phyloP scores from a whole-genome alignment of 2,329 filamentous ascomycete genomes.

The Calycina marina region DNA sequence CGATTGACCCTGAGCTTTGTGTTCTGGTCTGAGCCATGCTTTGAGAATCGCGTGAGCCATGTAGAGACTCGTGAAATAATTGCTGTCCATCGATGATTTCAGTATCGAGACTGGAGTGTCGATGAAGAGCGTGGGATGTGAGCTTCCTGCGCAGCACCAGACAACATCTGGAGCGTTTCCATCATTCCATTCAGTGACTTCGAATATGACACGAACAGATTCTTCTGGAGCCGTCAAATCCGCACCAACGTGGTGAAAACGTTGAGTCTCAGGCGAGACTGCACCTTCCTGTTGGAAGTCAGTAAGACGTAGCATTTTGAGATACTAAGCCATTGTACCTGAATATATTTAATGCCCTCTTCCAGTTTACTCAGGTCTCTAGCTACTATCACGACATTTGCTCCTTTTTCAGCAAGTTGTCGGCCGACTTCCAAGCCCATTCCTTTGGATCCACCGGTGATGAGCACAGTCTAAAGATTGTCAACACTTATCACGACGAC shows the following conservation, averaged over 20 bases:
- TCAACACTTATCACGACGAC: too few species aligned
- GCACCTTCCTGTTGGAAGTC: too few species aligned
- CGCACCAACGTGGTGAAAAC: conserved; percentile 70
- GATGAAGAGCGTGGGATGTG: conserved; percentile 61
- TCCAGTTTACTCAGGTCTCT: conserved; percentile 64
- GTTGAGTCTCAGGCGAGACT: conserved; percentile 49
- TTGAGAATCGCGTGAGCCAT: conserved; percentile 69
- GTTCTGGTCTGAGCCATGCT: conserved; percentile 50
- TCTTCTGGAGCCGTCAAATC: conserved; percentile 63
- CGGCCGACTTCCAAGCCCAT: conserved; percentile 68
- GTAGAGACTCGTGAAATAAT: conserved; percentile 79
- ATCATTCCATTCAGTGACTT: conserved; percentile 68
- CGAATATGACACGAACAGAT: conserved; percentile 51
- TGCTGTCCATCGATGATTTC: conserved; percentile 75
- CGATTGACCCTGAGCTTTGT: conserved; percentile 32
- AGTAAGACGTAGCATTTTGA: conserved; percentile 1
- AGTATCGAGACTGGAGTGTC: conserved; percentile 55
- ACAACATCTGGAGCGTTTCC: conserved; percentile 64
- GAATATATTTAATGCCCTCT: conserved; percentile 48
- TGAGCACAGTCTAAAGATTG: conserved; percentile 80
- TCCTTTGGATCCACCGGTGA: conserved; percentile 87
- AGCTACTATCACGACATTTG: conserved; percentile 74
- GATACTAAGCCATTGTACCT: conserved; percentile 28
- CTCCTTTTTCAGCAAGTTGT: conserved; percentile 67
- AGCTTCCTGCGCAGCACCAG: conserved; percentile 75